Evolutionary conservation across 2,329 filamentous ascomycete species (phyloP).

Genomic region (Thelonectria rubi): DNA sequence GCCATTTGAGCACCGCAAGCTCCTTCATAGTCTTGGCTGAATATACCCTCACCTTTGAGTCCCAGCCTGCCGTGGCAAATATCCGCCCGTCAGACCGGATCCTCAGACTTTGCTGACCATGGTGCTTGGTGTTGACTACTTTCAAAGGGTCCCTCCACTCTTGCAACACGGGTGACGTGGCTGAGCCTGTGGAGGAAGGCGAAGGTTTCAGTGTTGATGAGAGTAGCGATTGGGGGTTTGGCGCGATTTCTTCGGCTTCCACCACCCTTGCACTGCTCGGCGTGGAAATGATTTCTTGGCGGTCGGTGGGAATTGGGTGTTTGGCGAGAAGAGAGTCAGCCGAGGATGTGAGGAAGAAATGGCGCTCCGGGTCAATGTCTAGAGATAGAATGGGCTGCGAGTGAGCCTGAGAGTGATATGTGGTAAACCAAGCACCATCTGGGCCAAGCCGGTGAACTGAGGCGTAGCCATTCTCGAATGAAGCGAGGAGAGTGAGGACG

Average conservation of each 20-base stretch:
- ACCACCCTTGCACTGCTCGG: conserved; percentile 39
- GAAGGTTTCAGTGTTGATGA: conserved; percentile 36
- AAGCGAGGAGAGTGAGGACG: conserved; percentile 72
- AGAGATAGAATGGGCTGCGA: conserved; percentile 84
- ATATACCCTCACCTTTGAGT: conserved; percentile 83
- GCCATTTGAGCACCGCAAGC: conserved; percentile 93
- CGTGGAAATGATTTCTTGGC: conserved; percentile 38
- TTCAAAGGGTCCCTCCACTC: conserved; percentile 63
- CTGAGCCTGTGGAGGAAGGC: neutral
- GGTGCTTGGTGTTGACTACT: conserved; percentile 79
- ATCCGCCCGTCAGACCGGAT: conserved; percentile 84
- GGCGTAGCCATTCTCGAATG: conserved; percentile 86
- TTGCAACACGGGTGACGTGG: conserved; percentile 34
- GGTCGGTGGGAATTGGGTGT: conserved; percentile 68
- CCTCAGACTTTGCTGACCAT: conserved; percentile 84
- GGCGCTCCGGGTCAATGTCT: conserved; percentile 59
- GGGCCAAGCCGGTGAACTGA: conserved; percentile 67
- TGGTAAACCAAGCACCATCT: conserved; percentile 54
- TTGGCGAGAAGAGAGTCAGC: conserved; percentile 83
- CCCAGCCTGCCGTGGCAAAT: conserved; percentile 94
- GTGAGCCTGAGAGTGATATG: conserved; percentile 75
- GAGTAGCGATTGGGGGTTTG: conserved; percentile 34
- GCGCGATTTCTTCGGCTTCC: conserved; percentile 36
- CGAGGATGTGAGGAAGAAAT: conserved; percentile 79
- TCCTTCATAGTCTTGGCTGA: conserved; percentile 82